Conservation (phyloP, 2,329 filamentous ascomycete genomes). For the Magnaporthiopsis incrustans region DNA sequence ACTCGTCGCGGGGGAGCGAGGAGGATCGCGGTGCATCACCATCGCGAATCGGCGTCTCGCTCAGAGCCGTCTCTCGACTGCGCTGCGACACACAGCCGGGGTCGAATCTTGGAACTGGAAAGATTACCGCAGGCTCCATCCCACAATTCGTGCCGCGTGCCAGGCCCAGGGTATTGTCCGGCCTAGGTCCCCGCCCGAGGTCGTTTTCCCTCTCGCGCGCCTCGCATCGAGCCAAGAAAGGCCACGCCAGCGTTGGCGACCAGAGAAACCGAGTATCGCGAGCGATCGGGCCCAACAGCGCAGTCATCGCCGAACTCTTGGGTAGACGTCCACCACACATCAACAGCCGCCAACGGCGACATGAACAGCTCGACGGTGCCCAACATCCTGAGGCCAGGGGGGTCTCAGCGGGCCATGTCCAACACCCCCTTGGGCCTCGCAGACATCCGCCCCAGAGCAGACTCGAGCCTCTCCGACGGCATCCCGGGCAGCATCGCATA, state of each 20-base stretch:
- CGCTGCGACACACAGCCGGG: not conserved
- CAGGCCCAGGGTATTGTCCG: not conserved
- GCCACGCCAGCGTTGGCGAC: not conserved
- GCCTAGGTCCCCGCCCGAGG: not conserved
- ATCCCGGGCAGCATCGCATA: conserved; percentile 50
- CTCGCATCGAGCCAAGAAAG: not conserved
- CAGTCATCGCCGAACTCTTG: not conserved
- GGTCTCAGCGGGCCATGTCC: conserved; percentile 36
- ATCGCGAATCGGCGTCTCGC: not conserved
- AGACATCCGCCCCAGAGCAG: conserved; percentile 81
- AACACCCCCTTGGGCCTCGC: conserved; percentile 87
- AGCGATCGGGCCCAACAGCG: not conserved
- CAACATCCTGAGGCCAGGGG: conserved; percentile 52
- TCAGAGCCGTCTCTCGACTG: not conserved
- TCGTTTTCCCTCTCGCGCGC: not conserved
- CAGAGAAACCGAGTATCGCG: not conserved
- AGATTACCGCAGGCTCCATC: not conserved
- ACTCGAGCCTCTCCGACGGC: conserved; percentile 71
- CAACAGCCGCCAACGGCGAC: not conserved
- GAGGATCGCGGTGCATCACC: not conserved
- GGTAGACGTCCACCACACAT: not conserved
- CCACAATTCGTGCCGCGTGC: not conserved
- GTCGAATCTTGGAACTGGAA: not conserved
- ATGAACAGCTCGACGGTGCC: conserved; percentile 36
- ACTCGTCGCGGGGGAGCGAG: not conserved